Evolutionary conservation across 208 protist genomes (phyloP), one percentile per base, ranked within the genome.

Genomic region (Hexamita inflata): DNA sequence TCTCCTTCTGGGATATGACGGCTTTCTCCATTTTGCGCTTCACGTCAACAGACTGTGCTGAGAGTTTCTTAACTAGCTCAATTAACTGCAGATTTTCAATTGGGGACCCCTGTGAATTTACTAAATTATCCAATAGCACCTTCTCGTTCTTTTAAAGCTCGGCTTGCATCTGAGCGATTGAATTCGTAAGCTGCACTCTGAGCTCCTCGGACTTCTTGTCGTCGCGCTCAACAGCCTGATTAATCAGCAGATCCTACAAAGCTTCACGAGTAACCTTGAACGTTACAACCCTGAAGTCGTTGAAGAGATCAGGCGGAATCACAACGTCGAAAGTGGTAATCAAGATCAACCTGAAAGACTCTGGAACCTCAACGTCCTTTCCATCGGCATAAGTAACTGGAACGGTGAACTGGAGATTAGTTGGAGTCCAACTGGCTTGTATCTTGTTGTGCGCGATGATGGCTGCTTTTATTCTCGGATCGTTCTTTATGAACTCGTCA

Each of bases 281-380:
- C 11, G 64, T 70, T n/a, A 70, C 64, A 45, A 57, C 15, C 28
- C 7, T 24, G 35, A 70, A 70, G 80, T 95, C 90, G 80, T 95
- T 88, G 76, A 98, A 87, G 4, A 94, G 94, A 57, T 94, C 83
- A 68, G 91, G 86, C 41, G 95, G 98, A 64, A 98, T 94, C 29
- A 88, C 89, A 84, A 94, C 98, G 86, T 98, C 97, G 82, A 98
- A 95, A 58, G 98, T 92, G 74, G 92, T 94, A 39, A 91, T 88
- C 86, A 95, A 95, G 58, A 91, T 90, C 58, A 98, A 84, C 84
- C 96, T 97, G 24, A 93, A 96, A 78, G 92, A 95, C 34, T 97
- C 81, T 82, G 94, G 95, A 49, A 96, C 83, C 80, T 85, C 83
- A 83, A 98, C 97, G 79, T 95, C 95, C 58, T 86, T 84, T 79